Percentiles rank a stretch among this genome's conserved stretches.
Conservation (phyloP, 106 monocot genomes). For the Triglochin maritima region DNA sequence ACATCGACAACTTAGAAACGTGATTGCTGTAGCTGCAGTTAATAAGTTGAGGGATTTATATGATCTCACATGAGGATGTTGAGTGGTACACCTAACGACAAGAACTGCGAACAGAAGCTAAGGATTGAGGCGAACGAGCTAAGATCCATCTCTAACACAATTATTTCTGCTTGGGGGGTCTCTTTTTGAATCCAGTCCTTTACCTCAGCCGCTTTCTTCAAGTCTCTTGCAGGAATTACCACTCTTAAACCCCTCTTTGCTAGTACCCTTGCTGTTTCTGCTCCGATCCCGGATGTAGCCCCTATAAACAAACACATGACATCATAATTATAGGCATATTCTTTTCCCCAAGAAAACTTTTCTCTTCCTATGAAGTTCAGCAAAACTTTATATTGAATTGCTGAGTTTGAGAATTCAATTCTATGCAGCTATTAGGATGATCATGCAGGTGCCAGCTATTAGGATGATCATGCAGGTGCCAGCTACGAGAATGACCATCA, state of each 20-base stretch:
- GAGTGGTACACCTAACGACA: conserved; percentile 40
- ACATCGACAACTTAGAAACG: neutral
- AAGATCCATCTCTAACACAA: conserved; percentile 34
- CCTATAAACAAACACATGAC: conserved; percentile 11
- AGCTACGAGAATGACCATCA: too few species aligned
- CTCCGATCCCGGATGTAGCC: conserved; percentile 61
- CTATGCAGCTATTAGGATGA: too few species aligned
- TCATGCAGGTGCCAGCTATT: too few species aligned
- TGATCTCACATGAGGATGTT: conserved; percentile 48
- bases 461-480: too few species aligned
- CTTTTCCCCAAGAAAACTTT: neutral
- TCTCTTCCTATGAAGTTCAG: neutral
- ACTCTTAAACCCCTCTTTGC: conserved; percentile 36
- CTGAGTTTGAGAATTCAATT: too few species aligned
- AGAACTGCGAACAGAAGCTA: conserved; percentile 31
- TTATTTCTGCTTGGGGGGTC: conserved; percentile 18
- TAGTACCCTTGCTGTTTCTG: conserved; percentile 46
- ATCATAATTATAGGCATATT: neutral
- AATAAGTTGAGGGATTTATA: too few species aligned
- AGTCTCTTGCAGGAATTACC: conserved; percentile 36
- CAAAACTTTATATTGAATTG: neutral
- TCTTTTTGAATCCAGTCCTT: conserved; percentile 26
- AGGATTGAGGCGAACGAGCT: conserved; percentile 40
- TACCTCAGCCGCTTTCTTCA: conserved; percentile 30
- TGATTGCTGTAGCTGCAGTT: neutral